These are phyloP conservation scores for Ceratopteris richardii DNA, from an alignment of 75 land plant genomes.

Conservation along the genomic window DNA sequence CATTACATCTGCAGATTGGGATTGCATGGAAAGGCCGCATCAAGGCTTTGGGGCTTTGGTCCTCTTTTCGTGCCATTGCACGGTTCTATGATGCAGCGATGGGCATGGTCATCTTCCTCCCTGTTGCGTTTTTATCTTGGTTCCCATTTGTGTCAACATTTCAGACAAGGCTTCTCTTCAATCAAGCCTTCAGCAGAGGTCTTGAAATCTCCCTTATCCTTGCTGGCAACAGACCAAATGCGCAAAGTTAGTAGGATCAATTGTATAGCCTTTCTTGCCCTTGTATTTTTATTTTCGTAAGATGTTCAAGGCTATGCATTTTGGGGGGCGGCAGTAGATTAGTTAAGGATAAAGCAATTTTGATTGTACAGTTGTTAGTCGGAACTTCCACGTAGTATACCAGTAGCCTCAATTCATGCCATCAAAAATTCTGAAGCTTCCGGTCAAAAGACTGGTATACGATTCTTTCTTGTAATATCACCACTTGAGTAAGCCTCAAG, in stretches of 20 bases:
- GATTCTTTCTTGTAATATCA: too few species aligned
- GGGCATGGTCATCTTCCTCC: constrained; percentile 79
- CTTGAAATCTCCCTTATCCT: constrained; percentile 88
- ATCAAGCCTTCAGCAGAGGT: constrained; percentile 98
- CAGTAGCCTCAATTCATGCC: too few species aligned
- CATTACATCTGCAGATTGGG: constrained; percentile 45
- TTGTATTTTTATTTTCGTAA: too few species aligned
- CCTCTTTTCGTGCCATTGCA: constrained; percentile 74
- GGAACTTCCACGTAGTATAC: too few species aligned
- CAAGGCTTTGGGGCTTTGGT: constrained; percentile 63
- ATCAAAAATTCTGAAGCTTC: too few species aligned
- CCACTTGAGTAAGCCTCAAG: too few species aligned
- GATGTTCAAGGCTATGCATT: too few species aligned
- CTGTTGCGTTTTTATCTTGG: constrained; percentile 86
- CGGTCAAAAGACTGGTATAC: too few species aligned
- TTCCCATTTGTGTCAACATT: constrained; percentile 97
- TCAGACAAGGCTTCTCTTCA: constrained; percentile 93
- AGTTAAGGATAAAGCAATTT: too few species aligned
- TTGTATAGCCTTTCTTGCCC: too few species aligned
- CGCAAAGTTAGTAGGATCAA: constrained; percentile 17
- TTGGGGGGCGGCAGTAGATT: too few species aligned
- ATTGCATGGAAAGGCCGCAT: constrained; percentile 58
- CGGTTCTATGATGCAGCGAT: constrained; percentile 89
- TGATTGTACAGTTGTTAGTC: too few species aligned
- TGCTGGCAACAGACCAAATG: constrained; percentile 94